Conservation (phyloP, 495 filamentous ascomycete genomes). For the Physcia stellaris region DNA sequence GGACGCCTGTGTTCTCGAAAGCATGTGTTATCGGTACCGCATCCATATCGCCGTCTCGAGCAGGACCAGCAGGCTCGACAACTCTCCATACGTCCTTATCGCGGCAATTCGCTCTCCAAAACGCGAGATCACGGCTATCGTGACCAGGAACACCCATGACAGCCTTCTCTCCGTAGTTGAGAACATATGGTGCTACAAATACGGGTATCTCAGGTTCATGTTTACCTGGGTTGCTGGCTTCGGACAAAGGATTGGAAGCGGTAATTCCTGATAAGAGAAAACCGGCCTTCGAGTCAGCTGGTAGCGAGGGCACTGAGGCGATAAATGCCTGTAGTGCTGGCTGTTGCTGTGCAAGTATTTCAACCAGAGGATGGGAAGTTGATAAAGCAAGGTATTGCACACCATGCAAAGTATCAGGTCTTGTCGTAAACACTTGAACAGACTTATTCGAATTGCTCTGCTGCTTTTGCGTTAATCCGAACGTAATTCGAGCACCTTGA, state of each 20-base stretch:
- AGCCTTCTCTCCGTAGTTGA: slow-evolving; percentile 78
- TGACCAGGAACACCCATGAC: slow-evolving; percentile 90
- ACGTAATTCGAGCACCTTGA: slow-evolving; percentile 55
- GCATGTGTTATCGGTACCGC: background rate
- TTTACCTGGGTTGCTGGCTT: slow-evolving; percentile 33
- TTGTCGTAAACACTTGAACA: slow-evolving; percentile 70
- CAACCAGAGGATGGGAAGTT: slow-evolving; percentile 56
- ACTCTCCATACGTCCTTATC: slow-evolving; percentile 37
- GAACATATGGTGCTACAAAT: slow-evolving; percentile 75
- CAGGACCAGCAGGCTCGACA: slow-evolving; percentile 38
- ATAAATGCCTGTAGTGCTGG: slow-evolving; percentile 50
- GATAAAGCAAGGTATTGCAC: slow-evolving; percentile 77
- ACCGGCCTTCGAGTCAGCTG: slow-evolving; percentile 61
- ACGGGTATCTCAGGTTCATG: slow-evolving; percentile 49
- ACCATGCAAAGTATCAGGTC: slow-evolving; percentile 71
- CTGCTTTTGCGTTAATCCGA: slow-evolving; percentile 35
- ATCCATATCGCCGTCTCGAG: slow-evolving; percentile 8
- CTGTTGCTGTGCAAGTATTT: slow-evolving; percentile 42
- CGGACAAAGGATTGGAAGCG: slow-evolving; percentile 49
- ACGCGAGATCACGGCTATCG: slow-evolving; percentile 60
- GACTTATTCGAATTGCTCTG: slow-evolving; percentile 19
- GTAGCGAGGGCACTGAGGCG: slow-evolving; percentile 42
- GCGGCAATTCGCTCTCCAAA: slow-evolving; percentile 57
- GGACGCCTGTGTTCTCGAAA: background rate
- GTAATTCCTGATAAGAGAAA: slow-evolving; percentile 47